phyloP scores from a whole-genome alignment of 768 basidiomycete genomes.

The Auricularia auricula-judae region DNA sequence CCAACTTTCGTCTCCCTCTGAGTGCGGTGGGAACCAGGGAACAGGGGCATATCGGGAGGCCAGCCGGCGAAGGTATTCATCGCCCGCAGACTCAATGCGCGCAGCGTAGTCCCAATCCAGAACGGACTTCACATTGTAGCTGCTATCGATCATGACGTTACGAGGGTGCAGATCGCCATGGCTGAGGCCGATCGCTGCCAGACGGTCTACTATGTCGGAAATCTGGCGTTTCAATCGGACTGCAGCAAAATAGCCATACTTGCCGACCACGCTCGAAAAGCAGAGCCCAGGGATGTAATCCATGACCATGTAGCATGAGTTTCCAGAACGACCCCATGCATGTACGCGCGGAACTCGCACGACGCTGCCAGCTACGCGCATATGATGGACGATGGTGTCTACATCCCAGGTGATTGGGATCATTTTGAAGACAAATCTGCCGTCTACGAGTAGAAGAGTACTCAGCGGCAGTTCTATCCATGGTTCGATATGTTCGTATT shows the following conservation, averaged over 20 bases:
- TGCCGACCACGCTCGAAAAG: neutral
- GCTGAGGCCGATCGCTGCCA: neutral
- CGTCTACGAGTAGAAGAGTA: neutral
- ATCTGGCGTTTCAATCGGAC: neutral
- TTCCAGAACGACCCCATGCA: neutral
- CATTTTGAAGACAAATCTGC: neutral
- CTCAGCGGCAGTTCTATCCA: neutral
- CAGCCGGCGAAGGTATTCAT: neutral
- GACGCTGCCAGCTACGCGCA: neutral
- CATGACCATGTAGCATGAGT: neutral
- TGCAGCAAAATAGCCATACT: neutral
- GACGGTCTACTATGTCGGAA: neutral
- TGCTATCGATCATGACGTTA: neutral
- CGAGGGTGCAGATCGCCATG: neutral
- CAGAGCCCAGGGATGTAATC: neutral
- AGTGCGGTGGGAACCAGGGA: neutral
- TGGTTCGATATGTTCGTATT: neutral
- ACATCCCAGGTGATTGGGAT: neutral
- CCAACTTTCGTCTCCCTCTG: neutral
- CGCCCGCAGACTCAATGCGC: neutral
- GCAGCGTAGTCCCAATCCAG: neutral
- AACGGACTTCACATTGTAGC: neutral
- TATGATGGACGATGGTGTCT: neutral
- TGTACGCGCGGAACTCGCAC: neutral
- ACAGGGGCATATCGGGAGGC: neutral